These are phyloP conservation scores for Trichosporon sp. DNA, from an alignment of 1,284 basidiomycete genomes.

Conservation along the genomic window DNA sequence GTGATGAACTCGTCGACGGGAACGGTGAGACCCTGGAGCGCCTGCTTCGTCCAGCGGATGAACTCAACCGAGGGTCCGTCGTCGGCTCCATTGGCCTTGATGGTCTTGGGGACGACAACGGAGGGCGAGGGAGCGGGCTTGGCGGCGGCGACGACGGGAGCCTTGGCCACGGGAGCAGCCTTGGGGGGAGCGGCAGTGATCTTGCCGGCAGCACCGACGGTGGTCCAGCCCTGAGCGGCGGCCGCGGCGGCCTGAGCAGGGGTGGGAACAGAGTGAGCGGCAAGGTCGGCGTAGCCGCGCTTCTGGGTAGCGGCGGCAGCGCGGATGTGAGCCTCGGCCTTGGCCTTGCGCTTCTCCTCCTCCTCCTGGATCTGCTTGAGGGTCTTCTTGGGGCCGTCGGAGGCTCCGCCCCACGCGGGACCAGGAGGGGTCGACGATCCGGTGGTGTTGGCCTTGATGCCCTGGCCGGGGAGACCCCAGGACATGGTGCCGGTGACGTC, in stretches of 20 bases:
- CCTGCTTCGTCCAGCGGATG: conserved; percentile 85
- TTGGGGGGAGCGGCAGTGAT: conserved; percentile 53
- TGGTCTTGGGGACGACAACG: conserved; percentile 26
- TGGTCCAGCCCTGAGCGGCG: conserved; percentile 73
- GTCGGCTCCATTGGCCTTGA: conserved; percentile 57
- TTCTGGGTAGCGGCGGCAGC: conserved; percentile 57
- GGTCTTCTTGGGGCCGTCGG: conserved; percentile 73
- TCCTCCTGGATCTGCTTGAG: conserved; percentile 99
- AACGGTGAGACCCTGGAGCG: conserved; percentile 68
- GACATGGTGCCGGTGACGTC: conserved; percentile 51
- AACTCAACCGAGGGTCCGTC: conserved; percentile 80
- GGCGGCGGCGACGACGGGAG: conserved; percentile 21
- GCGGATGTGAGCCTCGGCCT: conserved; percentile 49
- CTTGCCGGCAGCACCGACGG: conserved; percentile 79
- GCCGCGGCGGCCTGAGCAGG: conserved; percentile 60
- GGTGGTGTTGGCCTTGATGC: conserved; percentile 33
- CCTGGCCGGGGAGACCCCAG: conserved; percentile 57
- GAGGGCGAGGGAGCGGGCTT: conserved; percentile 27
- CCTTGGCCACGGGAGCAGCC: conserved; percentile 36
- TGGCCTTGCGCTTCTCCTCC: conserved; percentile 80
- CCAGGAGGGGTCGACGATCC: conserved; percentile 50
- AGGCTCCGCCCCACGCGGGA: conserved; percentile 52
- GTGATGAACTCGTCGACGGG: conserved; percentile 85
- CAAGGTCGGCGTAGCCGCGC: conserved; percentile 77
- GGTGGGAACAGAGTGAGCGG: conserved; percentile 67